Evolutionary conservation across 306 rosid genomes (phyloP).

Genomic region (Prosopis cineraria): DNA sequence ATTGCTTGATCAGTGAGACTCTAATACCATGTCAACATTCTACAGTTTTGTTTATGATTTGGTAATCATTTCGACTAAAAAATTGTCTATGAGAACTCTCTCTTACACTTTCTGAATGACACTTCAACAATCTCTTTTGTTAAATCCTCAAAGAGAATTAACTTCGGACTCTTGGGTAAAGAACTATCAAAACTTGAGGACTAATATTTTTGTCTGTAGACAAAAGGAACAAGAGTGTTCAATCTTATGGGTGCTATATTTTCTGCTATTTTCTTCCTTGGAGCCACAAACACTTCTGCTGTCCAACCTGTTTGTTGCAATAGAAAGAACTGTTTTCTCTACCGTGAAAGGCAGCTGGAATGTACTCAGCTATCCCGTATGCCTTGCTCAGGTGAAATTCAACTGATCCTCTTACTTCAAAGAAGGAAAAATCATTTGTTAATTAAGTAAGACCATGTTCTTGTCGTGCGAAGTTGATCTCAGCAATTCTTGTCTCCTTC

Average conservation of each 20-base stretch:
- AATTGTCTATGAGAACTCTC: neutral
- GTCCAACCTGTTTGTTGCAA: conserved; percentile 54
- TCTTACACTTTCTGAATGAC: neutral
- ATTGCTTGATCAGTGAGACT: neutral
- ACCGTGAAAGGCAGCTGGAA: conserved; percentile 65
- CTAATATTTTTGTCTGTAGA: conserved; percentile 31
- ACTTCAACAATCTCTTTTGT: neutral
- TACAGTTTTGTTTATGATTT: too few relatives aligned
- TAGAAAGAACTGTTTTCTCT: conserved; percentile 59
- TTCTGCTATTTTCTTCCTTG: conserved; percentile 51
- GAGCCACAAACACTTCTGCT: conserved; percentile 41
- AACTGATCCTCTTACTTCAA: conserved; percentile 10
- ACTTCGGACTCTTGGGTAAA: neutral
- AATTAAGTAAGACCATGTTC: too few relatives aligned
- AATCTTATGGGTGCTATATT: conserved; percentile 50
- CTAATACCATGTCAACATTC: neutral
- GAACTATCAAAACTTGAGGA: neutral
- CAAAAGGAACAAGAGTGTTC: conserved; percentile 50
- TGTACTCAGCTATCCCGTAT: conserved; percentile 64
- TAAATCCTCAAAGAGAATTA: neutral
- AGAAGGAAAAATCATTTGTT: neutral
- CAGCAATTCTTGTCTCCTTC: neutral
- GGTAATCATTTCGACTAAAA: too few relatives aligned
- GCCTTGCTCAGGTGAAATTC: conserved; percentile 61
- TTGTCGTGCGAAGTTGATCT: neutral